These are phyloP conservation scores for Aspergillus pseudotamarii DNA, from an alignment of 2,329 filamentous ascomycete species.

Conservation along the genomic window DNA sequence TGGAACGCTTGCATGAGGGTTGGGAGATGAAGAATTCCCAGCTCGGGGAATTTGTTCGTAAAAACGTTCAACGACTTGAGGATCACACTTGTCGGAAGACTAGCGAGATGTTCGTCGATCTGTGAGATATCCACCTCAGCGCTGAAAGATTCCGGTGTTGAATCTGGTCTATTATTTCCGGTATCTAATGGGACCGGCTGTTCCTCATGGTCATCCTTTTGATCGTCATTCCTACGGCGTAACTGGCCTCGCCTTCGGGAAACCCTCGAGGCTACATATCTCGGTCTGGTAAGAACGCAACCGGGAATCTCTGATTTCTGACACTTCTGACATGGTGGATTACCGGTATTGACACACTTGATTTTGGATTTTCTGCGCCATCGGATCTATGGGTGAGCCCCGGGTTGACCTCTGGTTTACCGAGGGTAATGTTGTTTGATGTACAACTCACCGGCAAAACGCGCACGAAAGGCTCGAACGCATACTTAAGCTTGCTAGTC, in stretches of 20 bases:
- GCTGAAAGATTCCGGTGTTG: too few relatives aligned
- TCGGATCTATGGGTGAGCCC: neutral
- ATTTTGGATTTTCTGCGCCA: conserved; percentile 3
- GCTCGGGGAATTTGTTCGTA: conserved; percentile 6
- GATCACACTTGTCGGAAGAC: neutral
- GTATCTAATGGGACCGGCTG: neutral
- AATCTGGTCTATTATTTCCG: too few relatives aligned
- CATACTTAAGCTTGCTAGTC: neutral
- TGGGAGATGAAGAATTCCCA: conserved; percentile 3
- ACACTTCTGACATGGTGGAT: neutral
- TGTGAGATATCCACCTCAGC: neutral
- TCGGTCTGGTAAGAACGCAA: neutral
- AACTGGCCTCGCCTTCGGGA: neutral
- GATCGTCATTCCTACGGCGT: neutral
- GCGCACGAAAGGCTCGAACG: conserved; percentile 1
- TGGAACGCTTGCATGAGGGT: neutral
- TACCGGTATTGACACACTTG: conserved; percentile 4
- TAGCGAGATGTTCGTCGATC: neutral
- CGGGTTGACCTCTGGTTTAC: neutral
- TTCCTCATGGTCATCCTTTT: neutral
- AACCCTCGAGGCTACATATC: neutral
- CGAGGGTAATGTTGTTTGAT: neutral
- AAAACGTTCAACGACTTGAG: conserved; percentile 7
- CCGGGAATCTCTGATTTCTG: neutral
- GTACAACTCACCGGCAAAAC: neutral